Conservation (phyloP, 805 yeast species). For the Saccharomycopsis babjevae region DNA sequence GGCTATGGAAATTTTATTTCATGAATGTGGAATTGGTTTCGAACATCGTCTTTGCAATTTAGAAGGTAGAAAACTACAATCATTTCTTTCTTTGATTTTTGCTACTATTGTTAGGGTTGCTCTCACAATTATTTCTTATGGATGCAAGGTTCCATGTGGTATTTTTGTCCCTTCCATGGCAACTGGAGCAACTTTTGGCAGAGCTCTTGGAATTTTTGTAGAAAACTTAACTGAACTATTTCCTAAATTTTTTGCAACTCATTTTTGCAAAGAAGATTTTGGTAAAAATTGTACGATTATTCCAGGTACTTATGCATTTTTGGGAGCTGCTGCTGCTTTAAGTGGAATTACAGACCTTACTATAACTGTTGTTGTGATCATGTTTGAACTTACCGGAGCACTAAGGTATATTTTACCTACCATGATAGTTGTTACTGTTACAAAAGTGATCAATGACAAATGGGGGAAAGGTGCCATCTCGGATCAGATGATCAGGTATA, state of each 20-base stretch:
- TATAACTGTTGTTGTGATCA: slow-evolving; percentile 84
- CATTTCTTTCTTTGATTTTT: slow-evolving; percentile 39
- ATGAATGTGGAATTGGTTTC: slow-evolving; percentile 54
- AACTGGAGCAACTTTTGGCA: slow-evolving; percentile 89
- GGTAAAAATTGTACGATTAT: slow-evolving; percentile 47
- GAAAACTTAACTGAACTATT: slow-evolving; percentile 31
- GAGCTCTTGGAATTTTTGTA: slow-evolving; percentile 70
- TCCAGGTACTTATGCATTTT: slow-evolving; percentile 89
- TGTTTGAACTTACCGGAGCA: slow-evolving; percentile 97
- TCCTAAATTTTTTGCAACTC: slow-evolving; percentile 29
- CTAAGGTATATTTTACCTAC: slow-evolving; percentile 84
- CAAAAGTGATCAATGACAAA: slow-evolving; percentile 66
- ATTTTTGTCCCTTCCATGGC: slow-evolving; percentile 96
- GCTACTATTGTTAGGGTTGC: slow-evolving; percentile 67
- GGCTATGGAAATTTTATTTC: slow-evolving; percentile 81
- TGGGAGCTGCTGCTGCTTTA: slow-evolving; percentile 93
- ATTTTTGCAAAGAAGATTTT: slow-evolving; percentile 30
- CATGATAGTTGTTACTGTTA: slow-evolving; percentile 88
- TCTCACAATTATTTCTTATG: slow-evolving; percentile 77
- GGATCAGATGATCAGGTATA: slow-evolving; percentile 83
- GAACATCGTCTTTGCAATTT: slow-evolving; percentile 33
- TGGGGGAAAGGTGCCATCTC: slow-evolving; percentile 88
- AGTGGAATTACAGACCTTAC: slow-evolving; percentile 92
- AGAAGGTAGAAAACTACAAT: slow-evolving; percentile 24
- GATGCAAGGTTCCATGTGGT: slow-evolving; percentile 95